phyloP scores from a whole-genome alignment of 179 eudicot genomes.

The Heliamphora pulchella region DNA sequence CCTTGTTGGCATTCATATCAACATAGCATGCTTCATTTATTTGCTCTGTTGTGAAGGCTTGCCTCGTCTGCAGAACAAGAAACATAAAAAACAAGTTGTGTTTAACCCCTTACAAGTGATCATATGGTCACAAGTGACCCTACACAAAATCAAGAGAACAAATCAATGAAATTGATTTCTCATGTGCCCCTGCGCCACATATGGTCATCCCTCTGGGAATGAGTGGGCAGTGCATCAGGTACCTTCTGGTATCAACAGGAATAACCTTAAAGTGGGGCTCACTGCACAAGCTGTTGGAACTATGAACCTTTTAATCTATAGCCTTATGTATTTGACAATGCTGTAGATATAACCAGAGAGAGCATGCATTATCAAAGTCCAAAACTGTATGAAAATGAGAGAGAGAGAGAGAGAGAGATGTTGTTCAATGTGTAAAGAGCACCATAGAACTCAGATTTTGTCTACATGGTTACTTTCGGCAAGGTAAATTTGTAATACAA shows the following conservation, averaged over 20 bases:
- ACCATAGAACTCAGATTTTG: too few relatives aligned
- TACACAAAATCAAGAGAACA: not conserved
- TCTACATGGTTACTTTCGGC: too few relatives aligned
- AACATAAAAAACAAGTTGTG: not conserved
- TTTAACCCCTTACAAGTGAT: too few relatives aligned
- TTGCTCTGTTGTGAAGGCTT: conserved; percentile 68
- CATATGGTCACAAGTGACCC: not conserved
- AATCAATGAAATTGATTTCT: not conserved
- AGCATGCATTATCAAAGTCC: too few relatives aligned
- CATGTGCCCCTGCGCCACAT: not conserved
- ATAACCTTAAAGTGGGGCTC: too few relatives aligned
- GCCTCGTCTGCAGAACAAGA: conserved; percentile 51
- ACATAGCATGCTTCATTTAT: conserved; percentile 72
- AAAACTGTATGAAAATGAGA: too few relatives aligned
- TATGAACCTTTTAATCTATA: not conserved
- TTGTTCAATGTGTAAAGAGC: too few relatives aligned
- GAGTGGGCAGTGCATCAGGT: not conserved
- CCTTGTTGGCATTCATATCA: conserved; percentile 58
- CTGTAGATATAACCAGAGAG: too few relatives aligned
- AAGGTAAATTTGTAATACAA: too few relatives aligned
- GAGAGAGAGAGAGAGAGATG: too few relatives aligned
- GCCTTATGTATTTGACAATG: too few relatives aligned
- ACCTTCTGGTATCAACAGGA: not conserved
- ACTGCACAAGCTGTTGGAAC: not conserved
- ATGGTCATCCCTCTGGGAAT: not conserved